phyloP scores from a whole-genome alignment of 352 stramenopile species.

The Phytophthora citrophthora region DNA sequence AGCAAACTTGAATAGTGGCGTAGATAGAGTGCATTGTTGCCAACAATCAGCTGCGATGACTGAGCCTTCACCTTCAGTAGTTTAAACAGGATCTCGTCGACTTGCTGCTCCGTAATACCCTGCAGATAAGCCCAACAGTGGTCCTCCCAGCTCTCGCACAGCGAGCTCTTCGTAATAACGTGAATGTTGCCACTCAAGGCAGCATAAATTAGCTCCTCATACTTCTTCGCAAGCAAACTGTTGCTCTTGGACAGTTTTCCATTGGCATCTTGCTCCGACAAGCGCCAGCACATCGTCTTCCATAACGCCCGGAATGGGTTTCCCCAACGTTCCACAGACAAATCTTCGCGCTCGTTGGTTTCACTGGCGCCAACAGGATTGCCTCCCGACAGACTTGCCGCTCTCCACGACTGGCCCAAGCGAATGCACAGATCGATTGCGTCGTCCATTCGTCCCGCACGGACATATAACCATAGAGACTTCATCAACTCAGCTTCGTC shows the following conservation, averaged over 20 bases:
- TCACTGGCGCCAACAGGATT: conserved; percentile 62
- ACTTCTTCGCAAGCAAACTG: conserved; percentile 68
- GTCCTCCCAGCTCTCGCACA: conserved; percentile 88
- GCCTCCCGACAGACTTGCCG: conserved; percentile 76
- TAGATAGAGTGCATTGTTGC: conserved; percentile 69
- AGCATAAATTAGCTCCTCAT: conserved; percentile 84
- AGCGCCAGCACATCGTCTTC: conserved; percentile 89
- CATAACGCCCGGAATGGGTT: conserved; percentile 85
- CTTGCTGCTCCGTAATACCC: conserved; percentile 68
- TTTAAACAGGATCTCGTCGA: conserved; percentile 76
- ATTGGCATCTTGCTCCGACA: conserved; percentile 56
- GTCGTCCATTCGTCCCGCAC: conserved; percentile 66
- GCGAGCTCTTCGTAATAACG: conserved; percentile 62
- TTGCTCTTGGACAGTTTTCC: conserved; percentile 67
- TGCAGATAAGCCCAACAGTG: conserved; percentile 86
- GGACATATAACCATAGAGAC: conserved; percentile 75
- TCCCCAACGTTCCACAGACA: conserved; percentile 71
- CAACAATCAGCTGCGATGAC: conserved; percentile 74
- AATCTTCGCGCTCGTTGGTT: conserved; percentile 53
- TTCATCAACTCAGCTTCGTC: conserved; percentile 83
- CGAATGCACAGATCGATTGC: conserved; percentile 80
- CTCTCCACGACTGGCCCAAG: conserved; percentile 78
- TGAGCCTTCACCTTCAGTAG: conserved; percentile 79
- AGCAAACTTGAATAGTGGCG: conserved; percentile 59
- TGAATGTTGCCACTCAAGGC: conserved; percentile 78